A percentile compares a stretch with the other conserved stretches of the same genome.
Evolutionary conservation across 2,329 filamentous ascomycete genomes (phyloP).

Genomic region (Penicillium fuscoglaucum): DNA sequence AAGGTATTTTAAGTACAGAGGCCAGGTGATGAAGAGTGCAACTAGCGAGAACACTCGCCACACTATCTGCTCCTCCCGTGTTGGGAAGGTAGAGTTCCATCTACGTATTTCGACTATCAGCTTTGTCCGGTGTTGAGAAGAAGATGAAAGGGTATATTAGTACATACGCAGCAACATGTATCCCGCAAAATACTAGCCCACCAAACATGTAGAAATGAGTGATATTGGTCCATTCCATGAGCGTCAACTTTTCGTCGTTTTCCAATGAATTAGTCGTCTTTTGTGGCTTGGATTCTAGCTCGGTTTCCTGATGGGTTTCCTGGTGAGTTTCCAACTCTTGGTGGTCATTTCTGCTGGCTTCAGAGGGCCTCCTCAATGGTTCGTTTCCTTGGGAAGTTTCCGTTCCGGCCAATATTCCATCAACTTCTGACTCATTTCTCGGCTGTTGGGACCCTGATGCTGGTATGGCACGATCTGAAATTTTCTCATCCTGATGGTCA

Average conservation of each 20-base stretch:
- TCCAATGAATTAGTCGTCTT: too few species aligned
- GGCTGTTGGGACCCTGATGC: background rate
- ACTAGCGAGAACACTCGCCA: constrained; percentile 11
- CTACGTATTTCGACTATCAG: background rate
- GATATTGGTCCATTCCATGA: background rate
- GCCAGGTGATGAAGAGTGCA: background rate
- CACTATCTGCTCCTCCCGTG: background rate
- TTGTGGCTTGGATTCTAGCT: background rate
- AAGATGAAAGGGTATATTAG: background rate
- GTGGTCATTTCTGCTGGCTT: background rate
- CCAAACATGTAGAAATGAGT: constrained; percentile 4
- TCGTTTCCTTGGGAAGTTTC: background rate
- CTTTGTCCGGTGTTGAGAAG: background rate
- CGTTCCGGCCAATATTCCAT: background rate
- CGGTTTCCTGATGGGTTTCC: too few species aligned
- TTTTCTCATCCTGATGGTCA: background rate
- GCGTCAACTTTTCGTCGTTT: background rate
- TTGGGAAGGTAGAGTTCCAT: constrained; percentile 12
- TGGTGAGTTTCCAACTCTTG: background rate
- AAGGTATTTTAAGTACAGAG: background rate
- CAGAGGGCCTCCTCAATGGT: background rate
- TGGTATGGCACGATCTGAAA: background rate
- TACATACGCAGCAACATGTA: constrained; percentile 15
- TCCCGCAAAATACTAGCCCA: constrained; percentile 3
- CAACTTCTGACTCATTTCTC: background rate